Base-by-base conservation (phyloP, 2,329 filamentous ascomycete species). In the Falciphora oryzae region DNA sequence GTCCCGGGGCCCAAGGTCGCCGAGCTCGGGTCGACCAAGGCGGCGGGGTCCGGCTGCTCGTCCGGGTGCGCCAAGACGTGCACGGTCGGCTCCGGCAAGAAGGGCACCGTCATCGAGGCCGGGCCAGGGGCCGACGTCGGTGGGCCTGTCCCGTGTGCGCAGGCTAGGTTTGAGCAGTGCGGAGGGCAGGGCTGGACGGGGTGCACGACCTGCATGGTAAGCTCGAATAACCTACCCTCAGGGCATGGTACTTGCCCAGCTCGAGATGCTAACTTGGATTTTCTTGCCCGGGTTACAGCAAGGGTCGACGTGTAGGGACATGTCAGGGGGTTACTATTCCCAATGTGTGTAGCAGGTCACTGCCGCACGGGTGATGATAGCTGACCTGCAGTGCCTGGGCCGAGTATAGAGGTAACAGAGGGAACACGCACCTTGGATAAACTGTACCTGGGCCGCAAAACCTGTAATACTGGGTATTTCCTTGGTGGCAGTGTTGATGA, bases 1-100 rank as follows among this genome's bases (percentile, higher is more conserved):
- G 78, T 77, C 5, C 80, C 80, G 1, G 80, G 80, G 3, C 79
- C 79, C 2, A 69, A 73, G 1, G 79, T 81, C 31, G 73, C 77
- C 63, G 66, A 76, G 0, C 73, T 74, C n/a, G 80, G 80, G 1
- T 73, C 74, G 2, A 78, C 75, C 6, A 78, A 78, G 71, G 67
- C 66, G 5, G 76, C 79, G 16, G 79, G 79, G 22, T 75, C 74
- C 2, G 71, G 65, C 2, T 81, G 79, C 69, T 67, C 57, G 25
- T 28, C 66, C 10, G 78, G 75, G 5, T 80, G 79, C 64, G 78
- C 77, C 63, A 71, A 73, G 35, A 80, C 77, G 0, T 81, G 79
- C 66, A 73, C 70, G 50, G 73, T 70, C 8, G 76, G 77, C 14
- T 68, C 68, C 3, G 68, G 67, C 1, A 68, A 70, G 0, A 61